Conservation (phyloP, 2,329 filamentous ascomycete genomes). For the Microthyrium microscopicum region DNA sequence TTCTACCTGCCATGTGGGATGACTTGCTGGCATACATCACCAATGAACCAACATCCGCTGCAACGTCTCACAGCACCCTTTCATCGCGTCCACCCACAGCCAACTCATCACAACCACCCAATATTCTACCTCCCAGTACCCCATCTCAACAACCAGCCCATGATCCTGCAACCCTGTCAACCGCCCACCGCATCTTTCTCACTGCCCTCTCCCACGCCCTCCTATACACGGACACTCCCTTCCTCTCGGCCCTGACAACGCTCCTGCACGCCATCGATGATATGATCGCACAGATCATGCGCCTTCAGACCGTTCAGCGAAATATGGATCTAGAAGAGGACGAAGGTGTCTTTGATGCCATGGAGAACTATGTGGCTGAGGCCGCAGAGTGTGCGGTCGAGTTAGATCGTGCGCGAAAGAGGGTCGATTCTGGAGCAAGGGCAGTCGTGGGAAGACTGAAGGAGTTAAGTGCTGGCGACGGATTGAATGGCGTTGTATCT, state of each 20-base stretch:
- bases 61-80: no score
- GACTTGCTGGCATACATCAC: conserved; percentile 56
- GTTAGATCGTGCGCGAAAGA: conserved; percentile 44
- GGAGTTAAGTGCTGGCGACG: conserved; percentile 36
- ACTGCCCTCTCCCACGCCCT: conserved; percentile 48
- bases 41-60: neutral
- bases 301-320: conserved; percentile 60
- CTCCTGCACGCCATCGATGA: conserved; percentile 64
- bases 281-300: conserved; percentile 58
- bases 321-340: conserved; percentile 68
- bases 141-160: conserved; percentile 34
- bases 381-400: conserved; percentile 49
- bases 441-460: conserved; percentile 38
- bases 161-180: conserved; percentile 71
- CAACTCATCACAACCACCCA: no score
- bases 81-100: no score
- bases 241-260: conserved; percentile 47
- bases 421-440: conserved; percentile 51
- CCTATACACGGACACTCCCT: conserved; percentile 46
- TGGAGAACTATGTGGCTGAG: conserved; percentile 42
- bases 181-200: conserved; percentile 65
- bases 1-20: conserved; percentile 66
- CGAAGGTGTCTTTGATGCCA: conserved; percentile 52
- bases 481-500: conserved; percentile 10
- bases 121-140: no score